These are phyloP conservation scores for Graphilbum fragrans DNA, from an alignment of 2,329 filamentous ascomycete species.

Conservation along the genomic window DNA sequence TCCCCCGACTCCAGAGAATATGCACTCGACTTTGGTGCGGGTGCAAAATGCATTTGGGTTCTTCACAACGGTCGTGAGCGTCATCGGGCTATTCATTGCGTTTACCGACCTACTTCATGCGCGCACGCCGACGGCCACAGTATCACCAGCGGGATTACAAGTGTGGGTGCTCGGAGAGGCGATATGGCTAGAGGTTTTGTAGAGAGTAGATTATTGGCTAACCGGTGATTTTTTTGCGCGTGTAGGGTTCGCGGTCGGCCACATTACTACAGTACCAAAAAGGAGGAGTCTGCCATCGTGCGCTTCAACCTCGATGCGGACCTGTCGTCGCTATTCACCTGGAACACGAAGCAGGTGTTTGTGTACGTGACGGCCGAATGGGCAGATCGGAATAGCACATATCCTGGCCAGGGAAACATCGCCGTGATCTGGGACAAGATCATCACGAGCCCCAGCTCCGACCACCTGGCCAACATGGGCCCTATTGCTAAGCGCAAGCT, in stretches of 20 bases:
- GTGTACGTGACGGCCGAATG: constrained; percentile 84
- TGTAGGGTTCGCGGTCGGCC: constrained; percentile 73
- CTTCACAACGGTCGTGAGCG: constrained; percentile 89
- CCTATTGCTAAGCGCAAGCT: constrained; percentile 51
- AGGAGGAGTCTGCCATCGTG: constrained; percentile 91
- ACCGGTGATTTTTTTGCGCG: background rate
- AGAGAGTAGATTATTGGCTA: too few species aligned
- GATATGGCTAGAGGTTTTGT: background rate
- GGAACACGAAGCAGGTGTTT: constrained; percentile 99
- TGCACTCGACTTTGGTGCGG: constrained; percentile 82
- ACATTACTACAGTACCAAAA: constrained; percentile 89
- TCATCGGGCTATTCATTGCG: constrained; percentile 68
- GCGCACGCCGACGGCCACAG: constrained; percentile 48
- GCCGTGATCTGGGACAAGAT: constrained; percentile 95
- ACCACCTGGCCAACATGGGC: constrained; percentile 49
- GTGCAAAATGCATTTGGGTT: constrained; percentile 91
- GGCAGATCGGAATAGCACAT: constrained; percentile 24
- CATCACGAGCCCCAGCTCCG: constrained; percentile 61
- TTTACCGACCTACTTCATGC: constrained; percentile 62
- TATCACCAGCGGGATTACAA: constrained; percentile 66
- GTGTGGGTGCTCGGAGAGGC: constrained; percentile 45
- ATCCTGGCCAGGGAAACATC: constrained; percentile 40
- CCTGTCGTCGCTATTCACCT: constrained; percentile 85
- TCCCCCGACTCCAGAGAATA: constrained; percentile 27
- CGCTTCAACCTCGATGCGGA: constrained; percentile 90